Conservation (phyloP, 208 protist genomes). For the Leishmania martiniquensis region DNA sequence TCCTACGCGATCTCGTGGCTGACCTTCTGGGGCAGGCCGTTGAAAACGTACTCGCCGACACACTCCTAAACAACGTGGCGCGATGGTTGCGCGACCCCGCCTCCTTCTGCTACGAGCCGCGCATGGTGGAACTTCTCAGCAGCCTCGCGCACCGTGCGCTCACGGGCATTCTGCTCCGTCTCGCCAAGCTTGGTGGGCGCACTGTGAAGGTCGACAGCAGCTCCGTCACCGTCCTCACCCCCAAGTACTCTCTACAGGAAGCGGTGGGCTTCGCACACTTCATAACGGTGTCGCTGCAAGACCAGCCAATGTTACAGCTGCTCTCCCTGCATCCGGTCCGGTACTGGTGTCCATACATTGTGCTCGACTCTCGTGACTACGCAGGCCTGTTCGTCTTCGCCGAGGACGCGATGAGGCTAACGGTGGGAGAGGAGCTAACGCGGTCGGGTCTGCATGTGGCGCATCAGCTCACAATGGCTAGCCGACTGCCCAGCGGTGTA, state of each 20-base stretch:
- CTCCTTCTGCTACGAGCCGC: slow-evolving; percentile 82
- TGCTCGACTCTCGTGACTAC: slow-evolving; percentile 75
- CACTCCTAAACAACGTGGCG: slow-evolving; percentile 75
- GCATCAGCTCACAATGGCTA: slow-evolving; percentile 52
- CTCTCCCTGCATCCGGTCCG: slow-evolving; percentile 76
- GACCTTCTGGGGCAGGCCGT: slow-evolving; percentile 81
- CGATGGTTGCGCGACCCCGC: slow-evolving; percentile 89
- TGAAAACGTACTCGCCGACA: slow-evolving; percentile 63
- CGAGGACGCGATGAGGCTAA: slow-evolving; percentile 35
- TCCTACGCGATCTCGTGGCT: slow-evolving; percentile 86
- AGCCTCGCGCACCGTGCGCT: slow-evolving; percentile 80
- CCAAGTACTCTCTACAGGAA: slow-evolving; percentile 81
- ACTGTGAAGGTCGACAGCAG: slow-evolving; percentile 79
- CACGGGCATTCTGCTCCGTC: slow-evolving; percentile 73
- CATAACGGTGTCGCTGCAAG: slow-evolving; percentile 75
- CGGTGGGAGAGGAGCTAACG: slow-evolving; percentile 29
- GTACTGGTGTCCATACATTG: slow-evolving; percentile 79
- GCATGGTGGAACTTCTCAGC: slow-evolving; percentile 78
- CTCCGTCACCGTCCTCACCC: slow-evolving; percentile 78
- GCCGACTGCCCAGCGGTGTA: slow-evolving; percentile 51
- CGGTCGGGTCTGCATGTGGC: slow-evolving; percentile 36
- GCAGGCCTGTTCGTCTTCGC: slow-evolving; percentile 60
- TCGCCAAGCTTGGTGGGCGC: slow-evolving; percentile 85
- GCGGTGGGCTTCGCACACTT: slow-evolving; percentile 79
- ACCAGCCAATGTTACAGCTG: slow-evolving; percentile 91